Evolutionary conservation across 2,329 filamentous ascomycete species (phyloP).

Genomic region (Metarhizium robertsii): DNA sequence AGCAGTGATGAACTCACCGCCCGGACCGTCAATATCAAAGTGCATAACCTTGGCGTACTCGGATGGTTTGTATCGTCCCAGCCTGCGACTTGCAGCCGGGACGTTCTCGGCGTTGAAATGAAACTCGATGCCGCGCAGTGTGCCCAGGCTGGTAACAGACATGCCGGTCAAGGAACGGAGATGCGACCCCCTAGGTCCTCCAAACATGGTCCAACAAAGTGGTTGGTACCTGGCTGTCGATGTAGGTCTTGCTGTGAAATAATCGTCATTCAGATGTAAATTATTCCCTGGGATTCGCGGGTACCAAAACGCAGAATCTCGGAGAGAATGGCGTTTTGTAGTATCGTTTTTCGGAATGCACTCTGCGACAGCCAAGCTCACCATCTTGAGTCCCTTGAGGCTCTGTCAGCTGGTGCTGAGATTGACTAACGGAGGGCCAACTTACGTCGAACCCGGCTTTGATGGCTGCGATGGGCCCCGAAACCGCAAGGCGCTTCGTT

Average conservation of each 20-base stretch:
- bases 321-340: neutral
- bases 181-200: neutral
- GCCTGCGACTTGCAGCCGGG: neutral
- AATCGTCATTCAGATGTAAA: neutral
- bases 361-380: neutral
- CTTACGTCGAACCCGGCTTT: too few species aligned
- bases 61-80: neutral
- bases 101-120: neutral
- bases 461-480: neutral
- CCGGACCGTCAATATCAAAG: neutral
- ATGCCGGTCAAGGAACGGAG: neutral
- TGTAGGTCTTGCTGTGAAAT: neutral
- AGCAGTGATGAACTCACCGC: neutral
- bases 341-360: neutral
- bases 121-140: neutral
- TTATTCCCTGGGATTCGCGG: neutral
- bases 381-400: neutral
- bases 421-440: neutral
- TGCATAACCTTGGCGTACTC: neutral
- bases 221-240: neutral
- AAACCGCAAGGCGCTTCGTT: neutral
- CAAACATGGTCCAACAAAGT: neutral
- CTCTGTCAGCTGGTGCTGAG: neutral
- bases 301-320: neutral
- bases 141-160: neutral